These are phyloP conservation scores for Hibiscus syriacus DNA, from an alignment of 345 rosid species.

Conservation along the genomic window DNA sequence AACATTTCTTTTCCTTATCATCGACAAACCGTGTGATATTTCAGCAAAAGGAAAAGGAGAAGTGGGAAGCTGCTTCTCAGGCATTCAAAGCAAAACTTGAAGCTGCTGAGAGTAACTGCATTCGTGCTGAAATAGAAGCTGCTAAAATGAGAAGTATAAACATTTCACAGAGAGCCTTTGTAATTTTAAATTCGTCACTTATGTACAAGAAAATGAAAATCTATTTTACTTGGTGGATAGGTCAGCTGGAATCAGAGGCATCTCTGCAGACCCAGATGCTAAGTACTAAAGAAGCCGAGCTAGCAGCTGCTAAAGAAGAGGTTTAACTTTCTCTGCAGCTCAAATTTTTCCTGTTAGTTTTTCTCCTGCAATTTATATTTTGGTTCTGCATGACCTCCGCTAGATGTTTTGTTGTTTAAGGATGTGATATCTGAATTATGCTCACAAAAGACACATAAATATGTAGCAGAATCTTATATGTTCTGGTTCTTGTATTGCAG, in stretches of 20 bases:
- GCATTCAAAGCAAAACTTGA: constrained; percentile 72
- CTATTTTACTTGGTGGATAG: constrained; percentile 34
- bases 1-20: constrained; percentile 2
- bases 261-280: constrained; percentile 68
- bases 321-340: constrained; percentile 23
- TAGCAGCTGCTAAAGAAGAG: constrained; percentile 72
- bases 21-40: constrained; percentile 15
- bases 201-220: constrained; percentile 1
- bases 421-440: background rate
- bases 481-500: constrained; percentile 31
- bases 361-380: background rate
- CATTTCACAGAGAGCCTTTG: constrained; percentile 10
- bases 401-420: background rate
- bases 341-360: background rate
- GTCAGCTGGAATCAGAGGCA: constrained; percentile 86
- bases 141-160: constrained; percentile 79
- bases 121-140: constrained; percentile 74
- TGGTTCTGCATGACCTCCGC: background rate
- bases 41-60: constrained; percentile 86
- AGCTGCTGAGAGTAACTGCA: constrained; percentile 77
- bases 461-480: constrained; percentile 3
- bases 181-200: constrained; percentile 10
- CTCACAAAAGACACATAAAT: background rate
- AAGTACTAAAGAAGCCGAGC: constrained; percentile 62
- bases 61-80: constrained; percentile 66